phyloP scores from a whole-genome alignment of 192 early-diverging fungal genomes.

The Piromyces sp. region DNA sequence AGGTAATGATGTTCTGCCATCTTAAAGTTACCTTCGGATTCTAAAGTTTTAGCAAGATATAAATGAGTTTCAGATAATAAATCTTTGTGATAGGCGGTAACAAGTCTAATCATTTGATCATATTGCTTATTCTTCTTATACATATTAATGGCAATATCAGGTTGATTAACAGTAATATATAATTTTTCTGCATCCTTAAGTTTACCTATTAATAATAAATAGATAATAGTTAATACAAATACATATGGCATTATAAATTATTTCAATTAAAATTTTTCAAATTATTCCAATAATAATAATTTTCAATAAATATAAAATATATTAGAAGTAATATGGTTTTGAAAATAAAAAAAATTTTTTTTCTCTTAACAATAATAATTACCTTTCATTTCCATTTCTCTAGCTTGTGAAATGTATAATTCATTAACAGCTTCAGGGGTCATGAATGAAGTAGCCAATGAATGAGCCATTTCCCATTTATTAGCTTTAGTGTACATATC shows the following conservation, averaged over 20 bases:
- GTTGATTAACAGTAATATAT: conserved; percentile 38
- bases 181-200: conserved; percentile 45
- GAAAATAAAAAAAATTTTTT: no score
- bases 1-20: conserved; percentile 44
- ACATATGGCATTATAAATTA: not conserved
- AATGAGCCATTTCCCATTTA: conserved; percentile 46
- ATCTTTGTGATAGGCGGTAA: conserved; percentile 42
- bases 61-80: conserved; percentile 37
- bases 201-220: conserved; percentile 15
- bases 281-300: no score
- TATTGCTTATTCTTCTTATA: conserved; percentile 52
- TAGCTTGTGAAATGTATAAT: conserved; percentile 39
- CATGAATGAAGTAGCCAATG: conserved; percentile 38
- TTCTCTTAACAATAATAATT: no score
- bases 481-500: conserved; percentile 40
- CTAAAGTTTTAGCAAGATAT: conserved; percentile 39
- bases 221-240: not conserved
- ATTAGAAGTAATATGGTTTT: no score
- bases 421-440: conserved; percentile 30
- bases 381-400: conserved; percentile 34
- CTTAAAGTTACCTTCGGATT: conserved; percentile 40
- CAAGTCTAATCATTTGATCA: conserved; percentile 45
- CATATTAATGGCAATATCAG: conserved; percentile 51
- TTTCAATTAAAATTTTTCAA: no score
- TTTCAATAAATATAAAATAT: no score